A percentile compares a stretch with the other conserved stretches of the same genome.
phyloP scores from a whole-genome alignment of 306 rosid species.

The Vicia faba region DNA sequence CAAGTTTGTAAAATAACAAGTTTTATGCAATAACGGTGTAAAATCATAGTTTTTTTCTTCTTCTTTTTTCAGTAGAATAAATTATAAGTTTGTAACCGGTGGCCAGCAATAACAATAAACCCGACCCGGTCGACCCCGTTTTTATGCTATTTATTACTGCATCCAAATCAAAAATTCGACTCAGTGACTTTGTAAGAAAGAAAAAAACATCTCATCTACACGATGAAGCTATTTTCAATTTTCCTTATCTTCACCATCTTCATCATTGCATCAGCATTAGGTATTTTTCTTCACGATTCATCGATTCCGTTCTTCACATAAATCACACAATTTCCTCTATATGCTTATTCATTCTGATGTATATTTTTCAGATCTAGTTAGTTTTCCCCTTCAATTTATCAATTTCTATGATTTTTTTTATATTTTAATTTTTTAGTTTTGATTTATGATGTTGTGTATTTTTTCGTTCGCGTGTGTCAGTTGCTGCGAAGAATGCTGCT shows the following conservation, averaged over 20 bases:
- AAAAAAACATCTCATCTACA: constrained; percentile 9
- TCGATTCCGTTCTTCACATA: not conserved
- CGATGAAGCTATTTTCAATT: constrained; percentile 42
- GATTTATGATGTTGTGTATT: not conserved
- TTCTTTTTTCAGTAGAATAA: no score
- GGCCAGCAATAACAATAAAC: not conserved
- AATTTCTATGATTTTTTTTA: not conserved
- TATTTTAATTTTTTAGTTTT: not conserved
- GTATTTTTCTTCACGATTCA: constrained; percentile 36
- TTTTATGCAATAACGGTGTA: no score
- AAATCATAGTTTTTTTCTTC: no score
- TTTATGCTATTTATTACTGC: not conserved
- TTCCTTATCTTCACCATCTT: constrained; percentile 52
- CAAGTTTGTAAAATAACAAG: no score
- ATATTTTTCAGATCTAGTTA: constrained; percentile 34
- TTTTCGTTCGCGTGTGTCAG: constrained; percentile 37
- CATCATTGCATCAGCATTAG: constrained; percentile 43
- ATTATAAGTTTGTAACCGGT: no score
- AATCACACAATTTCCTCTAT: not conserved
- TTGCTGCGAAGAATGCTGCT: constrained; percentile 53
- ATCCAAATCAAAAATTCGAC: not conserved
- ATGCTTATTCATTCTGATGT: not conserved
- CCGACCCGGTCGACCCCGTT: constrained; percentile 11
- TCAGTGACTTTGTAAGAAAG: not conserved
- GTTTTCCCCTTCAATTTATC: not conserved